Conservation (phyloP, 2,329 filamentous ascomycete genomes). For the Colletotrichum ledebouriae region DNA sequence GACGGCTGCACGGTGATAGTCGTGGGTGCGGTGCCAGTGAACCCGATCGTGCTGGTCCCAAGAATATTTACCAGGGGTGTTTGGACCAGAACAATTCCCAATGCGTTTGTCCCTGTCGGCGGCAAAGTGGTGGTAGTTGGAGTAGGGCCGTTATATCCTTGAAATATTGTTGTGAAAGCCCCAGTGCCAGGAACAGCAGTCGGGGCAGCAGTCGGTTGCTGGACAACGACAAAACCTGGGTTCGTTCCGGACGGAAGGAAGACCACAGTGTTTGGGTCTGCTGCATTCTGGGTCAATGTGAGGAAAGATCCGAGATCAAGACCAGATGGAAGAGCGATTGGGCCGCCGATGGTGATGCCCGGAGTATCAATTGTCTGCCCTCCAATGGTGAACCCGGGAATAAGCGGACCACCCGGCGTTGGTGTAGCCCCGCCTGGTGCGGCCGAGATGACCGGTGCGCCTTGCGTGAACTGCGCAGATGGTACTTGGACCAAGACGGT, state of each 20-base stretch:
- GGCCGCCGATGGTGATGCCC: constrained; percentile 22
- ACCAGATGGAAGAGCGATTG: neutral
- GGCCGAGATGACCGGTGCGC: neutral
- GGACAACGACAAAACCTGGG: constrained; percentile 33
- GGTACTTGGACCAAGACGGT: constrained; percentile 34
- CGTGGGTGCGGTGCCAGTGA: constrained; percentile 22
- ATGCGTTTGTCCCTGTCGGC: constrained; percentile 21
- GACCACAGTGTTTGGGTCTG: constrained; percentile 18
- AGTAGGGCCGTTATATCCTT: constrained; percentile 26
- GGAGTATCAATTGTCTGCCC: constrained; percentile 5
- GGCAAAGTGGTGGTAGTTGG: constrained; percentile 28
- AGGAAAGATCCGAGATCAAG: constrained; percentile 6
- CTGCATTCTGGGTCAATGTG: constrained; percentile 25
- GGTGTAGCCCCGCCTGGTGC: neutral
- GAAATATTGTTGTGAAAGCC: constrained; percentile 27
- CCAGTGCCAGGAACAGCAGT: constrained; percentile 17
- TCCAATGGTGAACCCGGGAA: constrained; percentile 8
- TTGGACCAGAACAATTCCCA: constrained; percentile 33
- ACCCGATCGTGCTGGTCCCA: constrained; percentile 28
- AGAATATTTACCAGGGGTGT: constrained; percentile 26
- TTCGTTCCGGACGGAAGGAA: constrained; percentile 31
- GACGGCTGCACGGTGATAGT: constrained; percentile 36
- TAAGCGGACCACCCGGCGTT: neutral
- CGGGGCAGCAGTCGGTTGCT: constrained; percentile 33
- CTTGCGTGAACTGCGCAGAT: constrained; percentile 22